Conservation (phyloP, 495 filamentous ascomycete species). For the Baudoinia panamericana region DNA sequence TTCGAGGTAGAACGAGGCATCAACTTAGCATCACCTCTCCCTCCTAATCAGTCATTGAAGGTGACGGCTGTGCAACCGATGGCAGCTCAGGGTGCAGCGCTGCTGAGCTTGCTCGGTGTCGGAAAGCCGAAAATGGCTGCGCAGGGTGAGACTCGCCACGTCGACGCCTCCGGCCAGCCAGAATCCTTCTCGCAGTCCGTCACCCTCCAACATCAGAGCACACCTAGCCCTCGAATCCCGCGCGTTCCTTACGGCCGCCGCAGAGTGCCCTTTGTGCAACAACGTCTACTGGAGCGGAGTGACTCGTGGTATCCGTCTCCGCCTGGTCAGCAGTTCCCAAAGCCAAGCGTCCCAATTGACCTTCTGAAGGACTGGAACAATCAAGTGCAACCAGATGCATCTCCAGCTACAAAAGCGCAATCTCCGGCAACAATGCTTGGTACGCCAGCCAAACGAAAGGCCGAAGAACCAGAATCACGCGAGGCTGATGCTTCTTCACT, state of each 20-base stretch:
- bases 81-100: not conserved
- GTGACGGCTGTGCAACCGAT: no score
- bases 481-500: no score
- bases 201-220: no score
- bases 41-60: no score
- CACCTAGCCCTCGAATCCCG: no score
- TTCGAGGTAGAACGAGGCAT: constrained; percentile 5
- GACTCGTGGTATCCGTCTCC: constrained; percentile 27
- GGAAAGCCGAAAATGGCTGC: no score
- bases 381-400: not conserved
- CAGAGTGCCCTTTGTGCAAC: constrained; percentile 48
- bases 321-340: constrained; percentile 13
- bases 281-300: constrained; percentile 38
- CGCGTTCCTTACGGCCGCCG: constrained; percentile 30
- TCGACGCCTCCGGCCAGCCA: no score
- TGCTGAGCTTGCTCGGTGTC: constrained; percentile 19
- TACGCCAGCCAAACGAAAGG: no score
- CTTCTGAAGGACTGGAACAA: constrained; percentile 10
- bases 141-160: no score
- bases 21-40: constrained; percentile 5
- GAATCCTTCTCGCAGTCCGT: no score
- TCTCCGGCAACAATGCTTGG: not conserved
- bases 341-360: constrained; percentile 16
- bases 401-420: not conserved
- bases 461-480: no score